These are phyloP conservation scores for Mariannaea elegans DNA, from an alignment of 2,329 filamentous ascomycete species.

Conservation along the genomic window DNA sequence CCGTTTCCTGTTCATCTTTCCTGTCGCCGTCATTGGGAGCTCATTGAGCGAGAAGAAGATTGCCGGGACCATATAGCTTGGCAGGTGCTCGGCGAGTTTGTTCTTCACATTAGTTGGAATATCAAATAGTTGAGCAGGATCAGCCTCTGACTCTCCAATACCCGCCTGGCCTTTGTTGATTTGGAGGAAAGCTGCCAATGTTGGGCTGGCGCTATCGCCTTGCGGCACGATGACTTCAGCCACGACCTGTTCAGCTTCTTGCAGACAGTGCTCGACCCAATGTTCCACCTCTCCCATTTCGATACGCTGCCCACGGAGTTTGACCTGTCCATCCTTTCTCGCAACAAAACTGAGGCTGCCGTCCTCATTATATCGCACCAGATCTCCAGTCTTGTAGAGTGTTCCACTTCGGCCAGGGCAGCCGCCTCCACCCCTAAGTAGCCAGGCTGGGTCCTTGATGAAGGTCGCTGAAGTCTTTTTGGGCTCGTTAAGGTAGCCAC, in stretches of 20 bases:
- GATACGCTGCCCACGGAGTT: conserved; percentile 66
- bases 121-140: no score
- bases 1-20: not conserved
- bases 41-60: not conserved
- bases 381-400: conserved; percentile 60
- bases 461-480: conserved; percentile 25
- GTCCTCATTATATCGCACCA: conserved; percentile 53
- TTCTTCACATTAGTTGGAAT: not conserved
- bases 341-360: conserved; percentile 56
- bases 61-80: not conserved
- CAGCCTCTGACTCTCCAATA: no score
- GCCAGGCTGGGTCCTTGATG: conserved; percentile 56
- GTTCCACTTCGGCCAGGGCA: not conserved
- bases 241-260: conserved; percentile 22
- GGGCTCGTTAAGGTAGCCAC: conserved; percentile 25
- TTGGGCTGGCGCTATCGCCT: not conserved
- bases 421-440: conserved; percentile 28
- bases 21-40: not conserved
- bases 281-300: conserved; percentile 59
- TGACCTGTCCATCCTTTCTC: conserved; percentile 67
- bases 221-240: not conserved
- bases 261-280: conserved; percentile 52
- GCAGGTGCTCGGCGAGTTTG: not conserved
- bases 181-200: not conserved
- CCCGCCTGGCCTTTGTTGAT: no score